phyloP scores from a whole-genome alignment of 352 stramenopile genomes.

The Globisporangium ultimum region DNA sequence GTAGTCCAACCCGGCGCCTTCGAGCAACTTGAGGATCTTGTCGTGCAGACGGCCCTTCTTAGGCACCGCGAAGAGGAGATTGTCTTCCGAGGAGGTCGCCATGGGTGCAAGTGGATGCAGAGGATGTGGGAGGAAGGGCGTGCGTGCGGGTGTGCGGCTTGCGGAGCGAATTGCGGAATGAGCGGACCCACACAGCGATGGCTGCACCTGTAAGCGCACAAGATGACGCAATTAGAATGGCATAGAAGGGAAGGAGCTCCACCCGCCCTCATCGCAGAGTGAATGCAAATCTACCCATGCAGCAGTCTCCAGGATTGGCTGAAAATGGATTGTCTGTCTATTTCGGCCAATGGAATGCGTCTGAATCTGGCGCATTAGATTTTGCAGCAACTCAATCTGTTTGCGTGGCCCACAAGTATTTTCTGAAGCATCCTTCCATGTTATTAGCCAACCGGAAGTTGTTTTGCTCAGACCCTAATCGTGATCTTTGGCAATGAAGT shows the following conservation, averaged over 20 bases:
- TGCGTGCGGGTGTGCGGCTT: neutral
- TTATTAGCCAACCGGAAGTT: neutral
- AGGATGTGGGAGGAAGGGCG: neutral
- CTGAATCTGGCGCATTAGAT: neutral
- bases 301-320: neutral
- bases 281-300: slow-evolving; percentile 3
- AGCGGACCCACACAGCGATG: neutral
- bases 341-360: neutral
- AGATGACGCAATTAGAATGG: slow-evolving; percentile 9
- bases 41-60: slow-evolving; percentile 98
- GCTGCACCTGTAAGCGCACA: neutral
- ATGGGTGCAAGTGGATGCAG: slow-evolving; percentile 7
- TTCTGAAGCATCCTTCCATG: neutral
- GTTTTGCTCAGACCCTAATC: neutral
- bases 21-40: slow-evolving; percentile 95
- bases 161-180: slow-evolving; percentile 5
- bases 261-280: neutral
- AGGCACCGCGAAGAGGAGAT: slow-evolving; percentile 92
- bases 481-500: neutral
- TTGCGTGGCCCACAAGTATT: neutral
- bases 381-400: neutral
- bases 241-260: neutral
- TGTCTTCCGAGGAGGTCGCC: slow-evolving; percentile 39
- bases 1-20: slow-evolving; percentile 95
- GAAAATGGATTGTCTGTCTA: neutral